A percentile compares a stretch with the other conserved stretches of the same genome.
These are phyloP conservation scores for Coffea canephora DNA, from an alignment of 257 asterid species.

Conservation along the genomic window DNA sequence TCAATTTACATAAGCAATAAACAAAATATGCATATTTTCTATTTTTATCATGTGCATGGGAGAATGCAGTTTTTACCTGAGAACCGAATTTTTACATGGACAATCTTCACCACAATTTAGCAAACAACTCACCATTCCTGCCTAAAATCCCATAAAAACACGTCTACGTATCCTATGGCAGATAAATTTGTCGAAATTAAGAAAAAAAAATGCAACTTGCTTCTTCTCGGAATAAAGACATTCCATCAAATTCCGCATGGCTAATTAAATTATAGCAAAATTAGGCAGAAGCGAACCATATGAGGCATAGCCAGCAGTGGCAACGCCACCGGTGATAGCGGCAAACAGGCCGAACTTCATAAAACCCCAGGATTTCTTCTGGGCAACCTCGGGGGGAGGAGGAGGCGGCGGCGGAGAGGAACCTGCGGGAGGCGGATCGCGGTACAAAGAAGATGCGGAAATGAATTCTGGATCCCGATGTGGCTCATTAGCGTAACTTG, in stretches of 20 bases:
- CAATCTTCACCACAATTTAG: background rate
- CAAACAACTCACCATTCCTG: background rate
- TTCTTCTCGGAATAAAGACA: too few relatives aligned
- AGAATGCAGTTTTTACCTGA: too few relatives aligned
- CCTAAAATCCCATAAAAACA: background rate
- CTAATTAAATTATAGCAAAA: background rate
- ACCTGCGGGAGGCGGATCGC: conserved; percentile 53
- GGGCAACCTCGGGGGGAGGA: conserved; percentile 35
- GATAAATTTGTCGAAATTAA: background rate
- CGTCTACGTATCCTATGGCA: background rate
- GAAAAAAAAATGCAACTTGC: background rate
- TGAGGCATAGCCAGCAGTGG: conserved; percentile 67
- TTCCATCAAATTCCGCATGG: background rate
- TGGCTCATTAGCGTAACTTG: conserved; percentile 34
- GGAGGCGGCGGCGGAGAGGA: conserved; percentile 39
- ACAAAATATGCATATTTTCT: too few relatives aligned
- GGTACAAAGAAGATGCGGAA: conserved; percentile 49
- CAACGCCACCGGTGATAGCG: conserved; percentile 58
- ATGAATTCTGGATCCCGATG: conserved; percentile 37
- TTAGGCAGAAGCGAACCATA: conserved; percentile 44
- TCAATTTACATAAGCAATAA: too few relatives aligned
- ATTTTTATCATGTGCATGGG: too few relatives aligned
- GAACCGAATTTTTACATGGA: too few relatives aligned
- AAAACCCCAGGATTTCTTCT: conserved; percentile 53
- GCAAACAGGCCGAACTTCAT: conserved; percentile 51